Evolutionary conservation across 106 monocot genomes (phyloP).

Genomic region (Vanilla planifolia): DNA sequence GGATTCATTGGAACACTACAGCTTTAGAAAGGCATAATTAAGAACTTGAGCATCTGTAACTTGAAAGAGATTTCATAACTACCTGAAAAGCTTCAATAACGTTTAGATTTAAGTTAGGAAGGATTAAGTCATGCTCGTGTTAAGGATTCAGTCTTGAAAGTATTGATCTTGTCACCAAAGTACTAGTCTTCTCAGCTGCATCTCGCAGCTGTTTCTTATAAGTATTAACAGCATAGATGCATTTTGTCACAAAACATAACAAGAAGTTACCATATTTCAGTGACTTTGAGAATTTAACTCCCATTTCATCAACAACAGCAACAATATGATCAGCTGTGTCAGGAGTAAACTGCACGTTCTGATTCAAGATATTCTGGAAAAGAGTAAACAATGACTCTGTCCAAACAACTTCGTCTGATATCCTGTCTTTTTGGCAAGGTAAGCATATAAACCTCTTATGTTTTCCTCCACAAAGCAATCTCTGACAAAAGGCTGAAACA

Average conservation of each 20-base stretch:
- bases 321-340: constrained; percentile 49
- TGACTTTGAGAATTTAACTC: constrained; percentile 35
- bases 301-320: constrained; percentile 24
- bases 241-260: constrained; percentile 61
- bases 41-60: no score
- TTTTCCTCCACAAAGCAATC: constrained; percentile 30
- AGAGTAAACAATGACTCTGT: constrained; percentile 59
- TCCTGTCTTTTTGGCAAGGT: constrained; percentile 40
- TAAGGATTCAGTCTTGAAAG: constrained; percentile 38
- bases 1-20: no score
- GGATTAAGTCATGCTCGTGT: no score
- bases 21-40: no score
- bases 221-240: constrained; percentile 14
- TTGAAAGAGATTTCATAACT: no score
- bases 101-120: no score
- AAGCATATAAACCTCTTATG: constrained; percentile 32
- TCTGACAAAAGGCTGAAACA: constrained; percentile 70
- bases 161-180: constrained; percentile 76
- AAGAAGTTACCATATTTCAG: constrained; percentile 85
- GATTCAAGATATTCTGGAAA: constrained; percentile 62
- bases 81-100: no score
- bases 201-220: constrained; percentile 38
- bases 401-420: constrained; percentile 54
- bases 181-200: constrained; percentile 60
- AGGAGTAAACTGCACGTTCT: constrained; percentile 52